Conservation (phyloP, 2,329 filamentous ascomycete species). For the Colletotrichum lentis region DNA sequence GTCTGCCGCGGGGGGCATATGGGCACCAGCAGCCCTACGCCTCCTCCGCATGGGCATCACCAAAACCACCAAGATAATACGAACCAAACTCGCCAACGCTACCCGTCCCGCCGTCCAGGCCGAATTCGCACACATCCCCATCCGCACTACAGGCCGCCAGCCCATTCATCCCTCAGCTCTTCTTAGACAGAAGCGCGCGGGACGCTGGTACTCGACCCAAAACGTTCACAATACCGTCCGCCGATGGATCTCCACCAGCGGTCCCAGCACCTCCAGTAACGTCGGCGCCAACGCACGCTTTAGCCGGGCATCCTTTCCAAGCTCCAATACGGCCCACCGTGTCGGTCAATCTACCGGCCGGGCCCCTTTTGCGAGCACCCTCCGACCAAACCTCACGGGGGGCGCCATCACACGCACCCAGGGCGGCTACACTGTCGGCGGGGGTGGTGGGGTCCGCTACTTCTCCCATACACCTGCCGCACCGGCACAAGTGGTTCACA, state of each 20-base stretch:
- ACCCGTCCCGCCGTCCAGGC: conserved; percentile 54
- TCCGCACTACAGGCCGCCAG: conserved; percentile 56
- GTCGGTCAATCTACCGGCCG: conserved; percentile 72
- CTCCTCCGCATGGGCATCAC: conserved; percentile 61
- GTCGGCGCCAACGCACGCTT: conserved; percentile 48
- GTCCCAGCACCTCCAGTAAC: conserved; percentile 40
- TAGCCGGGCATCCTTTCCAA: conserved; percentile 59
- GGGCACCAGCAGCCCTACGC: conserved; percentile 64
- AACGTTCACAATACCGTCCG: conserved; percentile 57
- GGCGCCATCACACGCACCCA: conserved; percentile 84
- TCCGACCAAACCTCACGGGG: conserved; percentile 91
- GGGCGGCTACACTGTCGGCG: conserved; percentile 82
- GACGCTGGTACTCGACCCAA: conserved; percentile 60
- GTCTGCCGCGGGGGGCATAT: conserved; percentile 65
- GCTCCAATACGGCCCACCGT: conserved; percentile 59
- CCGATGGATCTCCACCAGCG: conserved; percentile 56
- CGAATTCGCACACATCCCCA: conserved; percentile 57
- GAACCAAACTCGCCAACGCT: conserved; percentile 57
- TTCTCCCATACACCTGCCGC: conserved; percentile 89
- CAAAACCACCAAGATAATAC: conserved; percentile 61
- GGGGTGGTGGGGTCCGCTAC: conserved; percentile 80
- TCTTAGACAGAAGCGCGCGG: conserved; percentile 58
- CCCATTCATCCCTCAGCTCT: conserved; percentile 62
- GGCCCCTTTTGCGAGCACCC: conserved; percentile 85
- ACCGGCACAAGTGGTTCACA: conserved; percentile 90